Evolutionary conservation across 352 stramenopile genomes (phyloP).

Genomic region (Discostella stelligera): DNA sequence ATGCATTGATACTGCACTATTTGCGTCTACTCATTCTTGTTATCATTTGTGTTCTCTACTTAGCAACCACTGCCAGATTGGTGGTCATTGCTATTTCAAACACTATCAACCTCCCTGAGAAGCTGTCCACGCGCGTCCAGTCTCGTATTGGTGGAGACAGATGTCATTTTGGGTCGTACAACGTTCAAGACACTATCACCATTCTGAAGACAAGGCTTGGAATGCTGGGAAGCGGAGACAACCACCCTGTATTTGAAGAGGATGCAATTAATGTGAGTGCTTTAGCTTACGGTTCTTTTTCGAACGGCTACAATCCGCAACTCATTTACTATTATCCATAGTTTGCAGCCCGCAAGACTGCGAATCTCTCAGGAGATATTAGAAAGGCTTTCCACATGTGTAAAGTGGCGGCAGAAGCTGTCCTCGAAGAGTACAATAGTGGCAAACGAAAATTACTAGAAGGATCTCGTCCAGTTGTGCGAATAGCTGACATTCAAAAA

Average conservation of each 20-base stretch:
- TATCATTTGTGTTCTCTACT: not conserved
- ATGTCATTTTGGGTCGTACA: slow-evolving; percentile 78
- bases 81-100: slow-evolving; percentile 87
- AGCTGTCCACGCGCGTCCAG: slow-evolving; percentile 73
- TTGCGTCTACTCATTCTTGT: slow-evolving; percentile 2
- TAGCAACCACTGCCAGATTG: slow-evolving; percentile 47
- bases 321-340: slow-evolving; percentile 23
- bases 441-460: slow-evolving; percentile 29
- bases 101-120: slow-evolving; percentile 85
- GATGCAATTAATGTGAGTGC: slow-evolving; percentile 66
- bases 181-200: slow-evolving; percentile 52
- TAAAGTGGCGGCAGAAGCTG: slow-evolving; percentile 66
- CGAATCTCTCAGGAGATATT: slow-evolving; percentile 82
- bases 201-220: slow-evolving; percentile 73
- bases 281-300: not conserved
- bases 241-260: slow-evolving; percentile 64
- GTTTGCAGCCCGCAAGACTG: slow-evolving; percentile 83
- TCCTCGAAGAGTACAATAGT: slow-evolving; percentile 49
- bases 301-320: not conserved
- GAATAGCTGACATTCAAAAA: slow-evolving; percentile 72
- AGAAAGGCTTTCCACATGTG: slow-evolving; percentile 84
- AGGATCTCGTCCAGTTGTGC: slow-evolving; percentile 42
- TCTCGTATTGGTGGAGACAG: slow-evolving; percentile 78
- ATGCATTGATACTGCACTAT: not conserved
- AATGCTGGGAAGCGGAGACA: slow-evolving; percentile 23